Evolutionary conservation across 2,329 filamentous ascomycete species (phyloP), one percentile per base, ranked within the genome.

Genomic region (Aureobasidium namibiae): DNA sequence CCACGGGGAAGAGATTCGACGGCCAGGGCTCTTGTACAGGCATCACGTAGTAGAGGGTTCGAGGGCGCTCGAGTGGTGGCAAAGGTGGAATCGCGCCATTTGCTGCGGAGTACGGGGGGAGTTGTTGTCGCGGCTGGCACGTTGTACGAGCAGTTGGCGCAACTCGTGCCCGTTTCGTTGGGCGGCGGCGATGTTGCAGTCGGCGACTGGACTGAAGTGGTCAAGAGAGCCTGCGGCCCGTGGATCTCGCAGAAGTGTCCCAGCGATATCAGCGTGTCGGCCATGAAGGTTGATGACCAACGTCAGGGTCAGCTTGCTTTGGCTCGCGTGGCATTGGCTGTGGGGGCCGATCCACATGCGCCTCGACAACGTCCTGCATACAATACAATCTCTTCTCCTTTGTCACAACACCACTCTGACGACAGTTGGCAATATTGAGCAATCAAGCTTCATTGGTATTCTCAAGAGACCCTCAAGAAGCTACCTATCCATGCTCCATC

Each of bases 221-320:
- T 48, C 29, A 61, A 21, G 8, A 61, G 44, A 9, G 59, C 42
- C 44, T 56, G 50, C 42, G 59, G 59, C 14, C 59, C 59, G 33
- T 61, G 59, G 26, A 61, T 56, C 52, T 61, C 59, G 59, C 59
- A 61, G 38, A 61, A 61, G 24, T 61, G 59, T 33, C 50, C 50
- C 2, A 61, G 59, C 5, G 50, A 56, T 21, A 60, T 54, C 23
- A 56, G 26, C 8, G 56, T 49, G 56, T 57, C 52, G 4, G 33
- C 38, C 36, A 46, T 42, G 16, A 7, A n/a, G 16, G 11, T n/a
- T 16, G 36, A 31, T 21, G 50, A 41, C 24, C 36, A 39, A 4
- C 36, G 23, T 21, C 36, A 42, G 36, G 34, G 48, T 52, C 48
- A 41, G 23, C 50, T 10, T 21, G 36, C 36, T 54, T 41, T 54